Evolutionary conservation across 1,139 yeast species (phyloP).

Genomic region (Kodamaea arcana): DNA sequence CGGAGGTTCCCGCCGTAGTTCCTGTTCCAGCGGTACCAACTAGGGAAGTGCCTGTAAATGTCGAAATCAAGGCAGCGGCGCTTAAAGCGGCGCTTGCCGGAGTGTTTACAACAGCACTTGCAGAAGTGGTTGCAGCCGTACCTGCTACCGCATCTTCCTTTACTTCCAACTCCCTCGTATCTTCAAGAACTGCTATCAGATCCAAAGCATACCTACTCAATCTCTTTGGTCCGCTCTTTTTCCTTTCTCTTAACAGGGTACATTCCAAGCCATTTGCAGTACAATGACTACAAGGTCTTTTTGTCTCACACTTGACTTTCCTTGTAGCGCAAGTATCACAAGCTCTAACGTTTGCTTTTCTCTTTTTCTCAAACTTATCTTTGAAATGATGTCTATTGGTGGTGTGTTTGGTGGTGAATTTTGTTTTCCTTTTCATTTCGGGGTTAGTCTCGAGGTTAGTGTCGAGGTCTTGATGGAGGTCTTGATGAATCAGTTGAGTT

Average conservation of each 20-base stretch:
- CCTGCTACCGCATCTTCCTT: neutral
- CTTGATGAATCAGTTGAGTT: neutral
- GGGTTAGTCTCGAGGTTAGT: no score
- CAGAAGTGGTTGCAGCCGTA: neutral
- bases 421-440: constrained; percentile 1
- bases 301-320: constrained; percentile 40
- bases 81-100: no score
- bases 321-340: constrained; percentile 47
- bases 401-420: constrained; percentile 9
- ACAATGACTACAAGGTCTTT: constrained; percentile 41
- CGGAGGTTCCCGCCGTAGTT: neutral
- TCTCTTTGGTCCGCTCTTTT: constrained; percentile 44
- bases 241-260: constrained; percentile 36
- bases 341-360: constrained; percentile 18
- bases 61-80: no score
- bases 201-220: constrained; percentile 26
- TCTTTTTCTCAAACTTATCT: constrained; percentile 9
- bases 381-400: constrained; percentile 9
- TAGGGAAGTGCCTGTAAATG: no score
- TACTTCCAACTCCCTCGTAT: constrained; percentile 7
- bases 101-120: neutral
- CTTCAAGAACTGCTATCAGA: constrained; percentile 22
- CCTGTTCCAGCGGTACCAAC: neutral
- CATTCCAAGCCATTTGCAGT: constrained; percentile 33
- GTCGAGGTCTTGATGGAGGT: neutral